Evolutionary conservation across 2,329 filamentous ascomycete genomes (phyloP).

Genomic region (Penicillium sp.): DNA sequence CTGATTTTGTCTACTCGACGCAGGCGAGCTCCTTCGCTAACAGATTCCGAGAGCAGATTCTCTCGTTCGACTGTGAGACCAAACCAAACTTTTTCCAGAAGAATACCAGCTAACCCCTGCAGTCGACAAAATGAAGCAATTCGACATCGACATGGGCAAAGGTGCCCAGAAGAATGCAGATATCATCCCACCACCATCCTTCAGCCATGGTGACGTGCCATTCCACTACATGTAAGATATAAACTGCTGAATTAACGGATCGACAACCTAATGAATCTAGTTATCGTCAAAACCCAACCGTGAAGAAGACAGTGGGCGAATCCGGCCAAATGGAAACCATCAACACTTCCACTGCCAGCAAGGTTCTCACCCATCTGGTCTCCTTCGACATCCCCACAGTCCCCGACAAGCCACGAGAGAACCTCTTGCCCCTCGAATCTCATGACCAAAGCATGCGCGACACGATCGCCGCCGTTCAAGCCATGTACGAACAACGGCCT

Average conservation of each 20-base stretch:
- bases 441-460: conserved; percentile 62
- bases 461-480: conserved; percentile 65
- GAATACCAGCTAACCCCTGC: neutral
- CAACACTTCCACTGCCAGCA: conserved; percentile 59
- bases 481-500: conserved; percentile 71
- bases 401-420: conserved; percentile 62
- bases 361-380: conserved; percentile 60
- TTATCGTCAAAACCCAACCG: conserved; percentile 83
- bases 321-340: conserved; percentile 61
- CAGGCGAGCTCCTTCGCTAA: conserved; percentile 68
- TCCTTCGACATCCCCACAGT: conserved; percentile 63
- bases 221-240: conserved; percentile 60
- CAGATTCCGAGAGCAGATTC: conserved; percentile 69
- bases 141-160: conserved; percentile 66
- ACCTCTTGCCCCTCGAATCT: conserved; percentile 53
- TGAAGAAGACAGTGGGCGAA: conserved; percentile 62
- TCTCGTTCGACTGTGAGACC: conserved; percentile 68
- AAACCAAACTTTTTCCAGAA: neutral
- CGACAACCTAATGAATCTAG: conserved; percentile 40
- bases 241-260: too few relatives aligned
- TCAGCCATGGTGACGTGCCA: conserved; percentile 71
- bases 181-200: conserved; percentile 77
- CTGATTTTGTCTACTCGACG: conserved; percentile 83
- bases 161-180: conserved; percentile 64
- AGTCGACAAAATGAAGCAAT: conserved; percentile 64